Conservation (phyloP, 2,329 filamentous ascomycete genomes). For the Geoglossum cookeanum region DNA sequence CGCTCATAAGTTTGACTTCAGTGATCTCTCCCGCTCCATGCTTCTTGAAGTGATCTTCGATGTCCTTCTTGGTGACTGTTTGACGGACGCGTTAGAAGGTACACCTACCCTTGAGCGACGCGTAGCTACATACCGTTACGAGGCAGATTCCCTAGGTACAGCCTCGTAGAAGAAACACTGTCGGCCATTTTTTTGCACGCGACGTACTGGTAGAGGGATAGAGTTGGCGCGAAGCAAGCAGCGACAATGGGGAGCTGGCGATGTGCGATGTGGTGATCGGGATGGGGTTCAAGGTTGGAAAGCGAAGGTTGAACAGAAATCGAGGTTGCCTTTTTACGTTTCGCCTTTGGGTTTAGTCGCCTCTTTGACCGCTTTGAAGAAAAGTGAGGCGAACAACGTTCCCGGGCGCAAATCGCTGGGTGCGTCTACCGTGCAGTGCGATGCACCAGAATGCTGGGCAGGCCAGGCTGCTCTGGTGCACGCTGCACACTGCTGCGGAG, state of each 20-base stretch:
- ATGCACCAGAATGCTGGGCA: too few relatives aligned
- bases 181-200: slow-evolving; percentile 36
- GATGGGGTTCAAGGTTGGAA: not conserved
- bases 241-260: not conserved
- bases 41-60: slow-evolving; percentile 86
- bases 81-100: slow-evolving; percentile 15
- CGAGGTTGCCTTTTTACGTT: too few relatives aligned
- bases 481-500: too few relatives aligned
- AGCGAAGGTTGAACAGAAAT: not conserved
- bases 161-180: slow-evolving; percentile 80
- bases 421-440: not conserved
- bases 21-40: slow-evolving; percentile 96
- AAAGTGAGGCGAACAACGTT: too few relatives aligned
- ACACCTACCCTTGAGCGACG: not conserved
- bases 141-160: slow-evolving; percentile 95
- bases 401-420: too few relatives aligned
- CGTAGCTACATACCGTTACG: slow-evolving; percentile 59
- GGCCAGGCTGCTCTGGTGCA: too few relatives aligned
- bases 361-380: too few relatives aligned
- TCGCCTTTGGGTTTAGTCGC: too few relatives aligned
- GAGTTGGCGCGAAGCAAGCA: not conserved
- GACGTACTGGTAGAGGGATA: not conserved
- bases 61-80: slow-evolving; percentile 86
- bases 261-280: not conserved
- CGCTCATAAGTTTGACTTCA: slow-evolving; percentile 99